Evolutionary conservation across 768 basidiomycete species (phyloP).

Genomic region (Tulasnella sp.): DNA sequence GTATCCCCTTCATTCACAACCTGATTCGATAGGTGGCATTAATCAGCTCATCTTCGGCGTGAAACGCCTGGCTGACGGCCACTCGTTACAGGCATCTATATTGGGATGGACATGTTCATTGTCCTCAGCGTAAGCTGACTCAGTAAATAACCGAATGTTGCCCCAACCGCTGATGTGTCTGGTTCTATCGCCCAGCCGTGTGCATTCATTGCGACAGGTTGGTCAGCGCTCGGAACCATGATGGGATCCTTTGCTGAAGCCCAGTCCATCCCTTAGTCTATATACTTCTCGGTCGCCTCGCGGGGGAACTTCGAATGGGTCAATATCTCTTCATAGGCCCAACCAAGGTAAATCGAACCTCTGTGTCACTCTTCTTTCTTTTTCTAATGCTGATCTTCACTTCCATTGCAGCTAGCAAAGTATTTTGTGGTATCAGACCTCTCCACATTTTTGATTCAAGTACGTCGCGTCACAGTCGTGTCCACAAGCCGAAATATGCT

Average conservation of each 20-base stretch:
- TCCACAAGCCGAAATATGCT: too few relatives aligned
- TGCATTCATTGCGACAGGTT: conserved; percentile 49
- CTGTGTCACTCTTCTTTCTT: conserved; percentile 30
- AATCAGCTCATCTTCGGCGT: not conserved
- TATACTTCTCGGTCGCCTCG: conserved; percentile 53
- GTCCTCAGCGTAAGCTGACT: conserved; percentile 40
- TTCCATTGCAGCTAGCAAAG: too few relatives aligned
- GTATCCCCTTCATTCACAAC: conserved; percentile 42
- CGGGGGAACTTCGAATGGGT: conserved; percentile 37
- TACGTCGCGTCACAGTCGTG: too few relatives aligned
- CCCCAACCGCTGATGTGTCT: too few relatives aligned
- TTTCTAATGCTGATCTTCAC: too few relatives aligned
- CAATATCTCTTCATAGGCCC: conserved; percentile 40
- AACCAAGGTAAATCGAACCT: conserved; percentile 41
- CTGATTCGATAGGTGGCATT: conserved; percentile 34
- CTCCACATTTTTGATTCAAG: conserved; percentile 56
- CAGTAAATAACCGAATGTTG: too few relatives aligned
- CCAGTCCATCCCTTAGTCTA: conserved; percentile 34
- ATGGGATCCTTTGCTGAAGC: not conserved
- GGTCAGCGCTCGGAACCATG: not conserved
- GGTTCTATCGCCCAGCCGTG: too few relatives aligned
- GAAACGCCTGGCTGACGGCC: too few relatives aligned
- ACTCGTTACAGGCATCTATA: conserved; percentile 31
- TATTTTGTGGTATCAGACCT: conserved; percentile 36
- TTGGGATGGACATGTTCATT: conserved; percentile 46